A percentile compares a stretch with the other conserved stretches of the same genome.
These are phyloP conservation scores for Penicillium hesseltinei DNA, from an alignment of 2,329 filamentous ascomycete species.

Conservation along the genomic window DNA sequence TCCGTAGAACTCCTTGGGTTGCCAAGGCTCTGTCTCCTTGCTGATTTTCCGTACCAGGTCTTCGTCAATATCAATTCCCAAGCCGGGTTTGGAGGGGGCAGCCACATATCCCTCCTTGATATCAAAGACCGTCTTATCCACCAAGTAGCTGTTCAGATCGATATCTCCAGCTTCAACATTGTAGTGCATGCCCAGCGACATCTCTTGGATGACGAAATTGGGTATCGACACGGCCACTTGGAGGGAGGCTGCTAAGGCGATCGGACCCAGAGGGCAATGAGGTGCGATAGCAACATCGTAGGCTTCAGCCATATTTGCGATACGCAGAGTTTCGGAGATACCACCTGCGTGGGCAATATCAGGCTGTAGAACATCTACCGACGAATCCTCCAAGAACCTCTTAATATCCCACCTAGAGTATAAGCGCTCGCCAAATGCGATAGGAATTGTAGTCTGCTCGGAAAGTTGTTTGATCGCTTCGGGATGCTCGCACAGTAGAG, in stretches of 20 bases:
- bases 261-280: conserved; percentile 71
- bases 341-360: conserved; percentile 71
- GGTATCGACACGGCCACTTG: conserved; percentile 61
- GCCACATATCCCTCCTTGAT: conserved; percentile 65
- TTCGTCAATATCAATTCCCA: conserved; percentile 72
- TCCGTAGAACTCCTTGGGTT: conserved; percentile 64
- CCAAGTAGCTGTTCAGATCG: conserved; percentile 66
- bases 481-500: conserved; percentile 66
- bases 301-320: conserved; percentile 68
- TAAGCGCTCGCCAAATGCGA: conserved; percentile 70
- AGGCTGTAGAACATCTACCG: conserved; percentile 70
- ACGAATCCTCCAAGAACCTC: conserved; percentile 65
- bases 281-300: conserved; percentile 73
- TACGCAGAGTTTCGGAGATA: conserved; percentile 67
- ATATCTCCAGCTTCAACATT: conserved; percentile 61
- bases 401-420: conserved; percentile 73
- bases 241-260: conserved; percentile 68
- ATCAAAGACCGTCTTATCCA: conserved; percentile 64
- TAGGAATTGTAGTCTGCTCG: conserved; percentile 66
- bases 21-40: conserved; percentile 62
- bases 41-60: conserved; percentile 61
- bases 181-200: conserved; percentile 78
- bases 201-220: conserved; percentile 76
- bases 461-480: conserved; percentile 64
- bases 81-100: conserved; percentile 57